Percentiles rank a stretch among this genome's conserved stretches.
Evolutionary conservation across 2,329 filamentous ascomycete genomes (phyloP).

Genomic region (Exophiala viscosa): DNA sequence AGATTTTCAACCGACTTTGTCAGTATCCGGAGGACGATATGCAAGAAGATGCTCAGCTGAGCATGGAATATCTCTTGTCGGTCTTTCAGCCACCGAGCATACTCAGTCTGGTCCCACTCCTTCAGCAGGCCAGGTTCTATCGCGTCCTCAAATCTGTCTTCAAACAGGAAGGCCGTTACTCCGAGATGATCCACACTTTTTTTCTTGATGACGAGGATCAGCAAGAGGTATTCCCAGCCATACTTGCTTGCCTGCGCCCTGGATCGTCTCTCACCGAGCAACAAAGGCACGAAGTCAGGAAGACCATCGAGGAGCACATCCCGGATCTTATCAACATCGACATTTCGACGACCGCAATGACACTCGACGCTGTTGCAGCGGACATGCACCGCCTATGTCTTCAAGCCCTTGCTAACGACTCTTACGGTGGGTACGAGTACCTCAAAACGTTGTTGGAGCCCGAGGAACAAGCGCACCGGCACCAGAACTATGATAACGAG

Average conservation of each 20-base stretch:
- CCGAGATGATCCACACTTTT: constrained; percentile 72
- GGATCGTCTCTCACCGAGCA: constrained; percentile 62
- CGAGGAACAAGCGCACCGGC: constrained; percentile 25
- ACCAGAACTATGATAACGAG: constrained; percentile 41
- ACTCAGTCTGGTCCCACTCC: constrained; percentile 68
- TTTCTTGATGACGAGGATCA: constrained; percentile 80
- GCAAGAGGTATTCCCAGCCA: constrained; percentile 71
- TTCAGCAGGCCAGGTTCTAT: constrained; percentile 78
- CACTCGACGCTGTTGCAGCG: constrained; percentile 59
- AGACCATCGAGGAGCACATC: constrained; percentile 63
- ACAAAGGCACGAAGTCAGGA: constrained; percentile 68
- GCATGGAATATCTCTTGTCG: constrained; percentile 89
- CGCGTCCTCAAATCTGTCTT: constrained; percentile 89
- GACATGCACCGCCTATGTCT: constrained; percentile 66
- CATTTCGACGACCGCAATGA: constrained; percentile 61
- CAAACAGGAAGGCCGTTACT: constrained; percentile 72
- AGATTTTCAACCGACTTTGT: constrained; percentile 77
- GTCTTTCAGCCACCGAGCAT: constrained; percentile 87
- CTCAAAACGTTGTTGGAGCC: constrained; percentile 69
- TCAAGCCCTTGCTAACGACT: constrained; percentile 56
- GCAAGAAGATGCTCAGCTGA: constrained; percentile 92
- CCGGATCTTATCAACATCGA: constrained; percentile 64
- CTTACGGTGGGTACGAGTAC: constrained; percentile 70
- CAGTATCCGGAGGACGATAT: constrained; percentile 75
- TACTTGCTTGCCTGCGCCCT: constrained; percentile 68